Conservation (phyloP, 2,329 filamentous ascomycete species). For the Pseudogymnoascus sp. region DNA sequence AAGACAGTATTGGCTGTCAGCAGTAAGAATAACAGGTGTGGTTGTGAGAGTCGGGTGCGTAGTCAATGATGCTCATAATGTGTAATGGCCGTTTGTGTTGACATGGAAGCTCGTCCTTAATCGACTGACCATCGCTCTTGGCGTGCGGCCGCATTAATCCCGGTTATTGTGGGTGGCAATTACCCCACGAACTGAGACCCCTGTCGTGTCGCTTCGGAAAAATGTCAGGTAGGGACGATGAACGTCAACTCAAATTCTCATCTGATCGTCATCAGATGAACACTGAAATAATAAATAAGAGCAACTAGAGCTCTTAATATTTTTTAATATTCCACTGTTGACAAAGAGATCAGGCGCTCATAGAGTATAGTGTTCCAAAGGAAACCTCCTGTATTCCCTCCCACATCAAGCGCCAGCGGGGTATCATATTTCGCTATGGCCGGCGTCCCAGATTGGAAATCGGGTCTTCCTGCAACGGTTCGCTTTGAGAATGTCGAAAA, state of each 20-base stretch:
- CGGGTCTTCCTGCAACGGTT: constrained; percentile 35
- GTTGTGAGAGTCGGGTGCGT: neutral
- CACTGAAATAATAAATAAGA: neutral
- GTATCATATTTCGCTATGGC: constrained; percentile 21
- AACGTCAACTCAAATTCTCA: neutral
- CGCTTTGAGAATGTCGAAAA: constrained; percentile 58
- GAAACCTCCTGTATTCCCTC: neutral
- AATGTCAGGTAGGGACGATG: neutral
- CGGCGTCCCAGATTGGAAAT: constrained; percentile 24
- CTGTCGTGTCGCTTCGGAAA: neutral
- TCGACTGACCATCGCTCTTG: neutral
- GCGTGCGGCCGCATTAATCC: constrained; percentile 9
- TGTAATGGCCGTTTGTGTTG: constrained; percentile 5
- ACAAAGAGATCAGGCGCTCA: neutral
- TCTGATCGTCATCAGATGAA: neutral
- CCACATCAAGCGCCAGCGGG: neutral
- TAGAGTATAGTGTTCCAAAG: neutral
- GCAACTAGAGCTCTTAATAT: neutral
- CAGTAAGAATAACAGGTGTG: neutral
- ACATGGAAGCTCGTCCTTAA: constrained; percentile 9
- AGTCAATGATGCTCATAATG: neutral
- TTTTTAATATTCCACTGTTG: neutral
- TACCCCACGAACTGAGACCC: constrained; percentile 12
- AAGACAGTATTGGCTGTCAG: constrained; percentile 7
- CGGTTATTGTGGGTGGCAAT: neutral